Evolutionary conservation across 768 basidiomycete species (phyloP), one percentile per base, ranked within the genome.

Genomic region (Kondoa malvinella): DNA sequence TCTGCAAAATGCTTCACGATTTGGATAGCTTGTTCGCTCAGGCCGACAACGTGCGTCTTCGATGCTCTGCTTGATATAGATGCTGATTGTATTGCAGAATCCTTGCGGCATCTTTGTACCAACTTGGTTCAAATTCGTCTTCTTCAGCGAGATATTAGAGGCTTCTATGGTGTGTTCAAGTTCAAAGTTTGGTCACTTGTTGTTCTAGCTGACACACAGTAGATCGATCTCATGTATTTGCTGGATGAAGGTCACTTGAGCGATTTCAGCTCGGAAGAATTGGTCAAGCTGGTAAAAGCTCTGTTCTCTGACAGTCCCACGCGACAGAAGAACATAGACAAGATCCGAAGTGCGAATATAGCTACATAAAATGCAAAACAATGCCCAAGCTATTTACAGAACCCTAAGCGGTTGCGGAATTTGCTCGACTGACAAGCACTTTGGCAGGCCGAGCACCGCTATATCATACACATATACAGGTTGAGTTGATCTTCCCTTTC

Each of bases 151-250:
- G 71, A 71, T 80, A 14, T 76, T 80, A 74, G 67, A 71, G 72
- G 76, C 71, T 8, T 71, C 71, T 14, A 69, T 71, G 70, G 69
- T 66, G 16, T 25, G 71, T 64, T 57, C 14, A 25, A 33, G 17
- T 31, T 34, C 33, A n/a, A n/a, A n/a, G n/a, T n/a, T 57, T 26
- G 32, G 0, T 26, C 56, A 32, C 63, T 1, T 34, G 17, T 8
- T 2, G 17, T 27, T 1, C 15, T n/a, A 34, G 65, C 26, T 34
- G n/a, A 34, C 4, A 59, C 21, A 56, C 34, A 40, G 27, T 33
- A 79, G 58, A 78, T 78, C 59, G 80, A 80, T 70, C 78, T 80
- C 69, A 76, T 77, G 26, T 80, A 79, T 72, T 74, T 80, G 1
- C 76, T 77, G 68, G 76, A 79, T 62, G 72, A 77, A 4, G 78